These are phyloP conservation scores for Drechslerella stenobrocha DNA, from an alignment of 2,329 filamentous ascomycete genomes.

Conservation along the genomic window DNA sequence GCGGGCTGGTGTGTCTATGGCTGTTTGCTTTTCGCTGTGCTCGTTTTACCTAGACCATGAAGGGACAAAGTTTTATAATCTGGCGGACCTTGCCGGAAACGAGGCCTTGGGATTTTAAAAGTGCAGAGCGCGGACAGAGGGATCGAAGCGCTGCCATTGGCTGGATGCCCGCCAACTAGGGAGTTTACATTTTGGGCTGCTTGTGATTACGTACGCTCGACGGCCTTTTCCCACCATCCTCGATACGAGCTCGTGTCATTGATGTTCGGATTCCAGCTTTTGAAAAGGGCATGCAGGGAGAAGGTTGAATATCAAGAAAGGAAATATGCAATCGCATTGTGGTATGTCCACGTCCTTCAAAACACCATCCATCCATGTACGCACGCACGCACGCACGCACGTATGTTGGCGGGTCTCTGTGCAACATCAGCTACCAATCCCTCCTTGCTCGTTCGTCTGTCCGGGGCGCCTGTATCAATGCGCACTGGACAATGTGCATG, in stretches of 20 bases:
- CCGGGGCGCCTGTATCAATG: neutral
- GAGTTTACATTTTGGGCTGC: no score
- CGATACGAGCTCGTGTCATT: no score
- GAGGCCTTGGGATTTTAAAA: conserved; percentile 33
- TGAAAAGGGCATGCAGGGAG: neutral
- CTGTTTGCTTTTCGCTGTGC: neutral
- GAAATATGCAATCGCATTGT: neutral
- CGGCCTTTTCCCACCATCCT: no score
- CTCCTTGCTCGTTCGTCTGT: neutral
- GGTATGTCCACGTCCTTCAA: neutral
- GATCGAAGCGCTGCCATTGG: conserved; percentile 4
- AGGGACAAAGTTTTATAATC: conserved; percentile 24
- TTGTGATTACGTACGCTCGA: no score
- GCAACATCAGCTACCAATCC: neutral
- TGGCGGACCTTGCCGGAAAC: conserved; percentile 30
- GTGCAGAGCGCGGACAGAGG: conserved; percentile 2
- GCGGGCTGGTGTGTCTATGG: neutral
- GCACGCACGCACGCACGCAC: neutral
- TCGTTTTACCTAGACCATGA: conserved; percentile 11
- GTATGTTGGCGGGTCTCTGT: conserved; percentile 2
- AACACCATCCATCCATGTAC: neutral
- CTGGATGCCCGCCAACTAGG: neutral
- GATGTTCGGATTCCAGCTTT: neutral
- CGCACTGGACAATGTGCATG: neutral
- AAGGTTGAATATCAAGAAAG: neutral